Percentiles rank a stretch among this genome's conserved stretches.
Conservation (phyloP, 176 grass and related monocot species). For the Stipa capillata region DNA sequence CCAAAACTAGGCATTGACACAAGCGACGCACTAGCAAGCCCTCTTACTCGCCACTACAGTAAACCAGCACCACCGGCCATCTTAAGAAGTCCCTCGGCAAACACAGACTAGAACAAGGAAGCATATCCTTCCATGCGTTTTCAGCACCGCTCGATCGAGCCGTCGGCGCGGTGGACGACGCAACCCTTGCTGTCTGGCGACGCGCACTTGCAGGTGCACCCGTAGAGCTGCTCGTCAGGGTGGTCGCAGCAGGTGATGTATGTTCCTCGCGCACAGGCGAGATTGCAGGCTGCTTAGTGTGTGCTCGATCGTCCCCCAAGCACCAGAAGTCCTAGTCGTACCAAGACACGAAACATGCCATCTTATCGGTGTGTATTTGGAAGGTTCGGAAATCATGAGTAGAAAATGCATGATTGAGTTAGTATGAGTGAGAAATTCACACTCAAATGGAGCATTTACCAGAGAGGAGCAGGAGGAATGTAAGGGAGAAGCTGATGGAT, state of each 20-base stretch:
- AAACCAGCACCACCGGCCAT: too few relatives aligned
- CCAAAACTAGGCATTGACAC: too few relatives aligned
- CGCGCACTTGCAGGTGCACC: constrained; percentile 9
- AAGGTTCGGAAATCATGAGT: background rate
- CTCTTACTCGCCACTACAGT: too few relatives aligned
- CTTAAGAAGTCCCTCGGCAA: too few relatives aligned
- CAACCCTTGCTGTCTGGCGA: constrained; percentile 1
- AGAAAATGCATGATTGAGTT: background rate
- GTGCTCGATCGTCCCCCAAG: too few relatives aligned
- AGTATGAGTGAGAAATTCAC: background rate
- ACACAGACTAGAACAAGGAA: too few relatives aligned
- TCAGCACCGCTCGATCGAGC: too few relatives aligned
- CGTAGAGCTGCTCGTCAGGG: background rate
- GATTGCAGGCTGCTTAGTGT: constrained; percentile 3
- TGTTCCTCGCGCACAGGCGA: background rate
- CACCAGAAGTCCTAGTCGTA: too few relatives aligned
- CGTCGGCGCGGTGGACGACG: too few relatives aligned
- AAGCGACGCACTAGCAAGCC: too few relatives aligned
- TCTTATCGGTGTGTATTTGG: too few relatives aligned
- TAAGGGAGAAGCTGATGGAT: background rate
- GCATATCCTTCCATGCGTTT: too few relatives aligned
- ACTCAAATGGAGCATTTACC: background rate
- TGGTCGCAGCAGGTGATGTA: background rate
- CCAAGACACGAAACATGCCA: background rate
- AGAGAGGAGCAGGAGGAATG: background rate